Conservation (phyloP, 2,329 filamentous ascomycete genomes). For the Celoporthe dispersa region DNA sequence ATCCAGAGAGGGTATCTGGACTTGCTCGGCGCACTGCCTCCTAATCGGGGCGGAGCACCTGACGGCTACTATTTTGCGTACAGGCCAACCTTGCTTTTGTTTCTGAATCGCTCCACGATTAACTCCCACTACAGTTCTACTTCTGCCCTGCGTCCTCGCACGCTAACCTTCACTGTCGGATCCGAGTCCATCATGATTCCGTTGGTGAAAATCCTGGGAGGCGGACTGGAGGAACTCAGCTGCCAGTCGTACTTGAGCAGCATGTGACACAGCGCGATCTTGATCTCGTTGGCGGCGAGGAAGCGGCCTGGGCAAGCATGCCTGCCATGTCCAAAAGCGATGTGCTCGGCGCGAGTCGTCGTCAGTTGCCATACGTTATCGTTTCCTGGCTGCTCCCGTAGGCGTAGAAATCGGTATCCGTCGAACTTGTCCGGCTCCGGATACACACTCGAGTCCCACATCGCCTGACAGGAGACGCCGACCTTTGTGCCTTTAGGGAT, state of each 20-base stretch:
- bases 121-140: not conserved
- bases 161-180: not conserved
- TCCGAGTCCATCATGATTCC: not conserved
- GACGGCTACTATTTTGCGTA: no score
- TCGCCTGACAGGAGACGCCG: not conserved
- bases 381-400: conserved; percentile 14
- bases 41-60: no score
- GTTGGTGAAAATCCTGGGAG: not conserved
- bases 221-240: not conserved
- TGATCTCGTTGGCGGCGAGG: conserved; percentile 44
- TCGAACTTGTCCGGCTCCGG: conserved; percentile 11
- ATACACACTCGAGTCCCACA: not conserved
- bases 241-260: not conserved
- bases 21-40: no score
- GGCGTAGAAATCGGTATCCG: not conserved
- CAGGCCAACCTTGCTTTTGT: not conserved
- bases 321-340: conserved; percentile 45
- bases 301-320: conserved; percentile 46
- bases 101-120: not conserved
- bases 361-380: conserved; percentile 44
- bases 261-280: conserved; percentile 32
- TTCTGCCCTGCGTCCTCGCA: not conserved
- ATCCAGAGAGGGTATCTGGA: no score
- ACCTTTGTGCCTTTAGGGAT: not conserved
- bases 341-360: conserved; percentile 38